phyloP scores from a whole-genome alignment of 2,329 filamentous ascomycete genomes.

The Claviceps digitariae region DNA sequence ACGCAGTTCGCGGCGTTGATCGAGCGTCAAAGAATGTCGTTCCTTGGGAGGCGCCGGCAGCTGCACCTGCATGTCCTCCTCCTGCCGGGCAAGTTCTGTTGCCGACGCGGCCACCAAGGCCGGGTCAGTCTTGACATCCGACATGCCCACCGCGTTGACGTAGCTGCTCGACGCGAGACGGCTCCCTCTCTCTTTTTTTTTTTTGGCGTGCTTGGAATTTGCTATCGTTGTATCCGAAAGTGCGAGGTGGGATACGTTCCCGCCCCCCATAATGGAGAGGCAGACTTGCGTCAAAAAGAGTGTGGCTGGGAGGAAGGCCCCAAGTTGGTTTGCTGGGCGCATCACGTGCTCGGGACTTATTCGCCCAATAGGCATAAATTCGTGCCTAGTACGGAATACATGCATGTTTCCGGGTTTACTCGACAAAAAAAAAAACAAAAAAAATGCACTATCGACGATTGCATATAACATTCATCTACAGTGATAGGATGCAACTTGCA shows the following conservation, averaged over 20 bases:
- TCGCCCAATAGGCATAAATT: not conserved
- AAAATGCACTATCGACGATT: not conserved
- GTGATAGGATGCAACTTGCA: not conserved
- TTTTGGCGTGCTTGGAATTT: conserved; percentile 5
- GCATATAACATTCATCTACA: conserved; percentile 3
- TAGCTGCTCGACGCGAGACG: not conserved
- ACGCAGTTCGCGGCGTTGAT: conserved; percentile 46
- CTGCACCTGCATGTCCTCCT: not conserved
- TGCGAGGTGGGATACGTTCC: conserved; percentile 20
- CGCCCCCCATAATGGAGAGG: conserved; percentile 20
- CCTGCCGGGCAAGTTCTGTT: conserved; percentile 15
- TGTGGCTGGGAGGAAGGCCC: conserved; percentile 14
- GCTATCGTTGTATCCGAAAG: conserved; percentile 29
- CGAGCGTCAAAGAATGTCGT: conserved; percentile 46
- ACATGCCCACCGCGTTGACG: conserved; percentile 13
- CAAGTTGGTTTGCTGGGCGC: too few relatives aligned
- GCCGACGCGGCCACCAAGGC: conserved; percentile 21
- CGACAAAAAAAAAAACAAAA: not conserved
- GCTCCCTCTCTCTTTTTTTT: not conserved
- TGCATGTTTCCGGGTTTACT: not conserved
- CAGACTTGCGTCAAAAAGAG: conserved; percentile 14
- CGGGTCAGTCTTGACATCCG: conserved; percentile 25
- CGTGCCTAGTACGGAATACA: not conserved
- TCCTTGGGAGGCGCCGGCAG: conserved; percentile 23
- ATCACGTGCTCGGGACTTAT: not conserved